phyloP scores from a whole-genome alignment of 2,329 filamentous ascomycete genomes.

The Penicillium sp. region DNA sequence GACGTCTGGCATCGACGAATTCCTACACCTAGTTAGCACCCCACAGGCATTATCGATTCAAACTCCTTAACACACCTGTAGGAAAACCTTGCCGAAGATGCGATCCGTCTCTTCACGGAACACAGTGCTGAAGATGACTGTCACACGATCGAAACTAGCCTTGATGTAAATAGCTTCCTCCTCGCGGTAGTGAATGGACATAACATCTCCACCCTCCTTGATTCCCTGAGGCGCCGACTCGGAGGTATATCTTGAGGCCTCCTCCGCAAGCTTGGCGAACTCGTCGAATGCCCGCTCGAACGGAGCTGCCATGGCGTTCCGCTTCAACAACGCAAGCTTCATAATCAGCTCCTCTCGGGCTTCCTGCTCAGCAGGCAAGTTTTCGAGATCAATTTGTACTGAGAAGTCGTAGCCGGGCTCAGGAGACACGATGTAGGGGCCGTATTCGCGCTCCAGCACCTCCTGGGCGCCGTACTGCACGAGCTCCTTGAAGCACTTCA shows the following conservation, averaged over 20 bases:
- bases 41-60: not conserved
- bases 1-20: constrained; percentile 91
- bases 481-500: constrained; percentile 92
- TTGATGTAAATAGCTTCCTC: constrained; percentile 99
- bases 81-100: constrained; percentile 96
- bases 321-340: constrained; percentile 88
- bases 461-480: constrained; percentile 89
- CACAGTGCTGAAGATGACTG: constrained; percentile 97
- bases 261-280: constrained; percentile 79
- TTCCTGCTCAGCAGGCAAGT: constrained; percentile 79
- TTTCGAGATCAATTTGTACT: constrained; percentile 82
- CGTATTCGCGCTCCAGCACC: constrained; percentile 92
- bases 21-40: constrained; percentile 52
- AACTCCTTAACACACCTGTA: constrained; percentile 56
- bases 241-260: constrained; percentile 86
- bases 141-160: constrained; percentile 93
- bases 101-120: constrained; percentile 98
- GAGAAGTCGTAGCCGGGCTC: constrained; percentile 97
- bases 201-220: constrained; percentile 83
- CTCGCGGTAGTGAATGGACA: constrained; percentile 96
- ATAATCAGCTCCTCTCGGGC: constrained; percentile 80
- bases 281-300: constrained; percentile 97
- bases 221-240: constrained; percentile 92
- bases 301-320: constrained; percentile 97
- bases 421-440: constrained; percentile 79